Conservation (phyloP, 371 early-diverging fungal species). For the Mucor piriformis region DNA sequence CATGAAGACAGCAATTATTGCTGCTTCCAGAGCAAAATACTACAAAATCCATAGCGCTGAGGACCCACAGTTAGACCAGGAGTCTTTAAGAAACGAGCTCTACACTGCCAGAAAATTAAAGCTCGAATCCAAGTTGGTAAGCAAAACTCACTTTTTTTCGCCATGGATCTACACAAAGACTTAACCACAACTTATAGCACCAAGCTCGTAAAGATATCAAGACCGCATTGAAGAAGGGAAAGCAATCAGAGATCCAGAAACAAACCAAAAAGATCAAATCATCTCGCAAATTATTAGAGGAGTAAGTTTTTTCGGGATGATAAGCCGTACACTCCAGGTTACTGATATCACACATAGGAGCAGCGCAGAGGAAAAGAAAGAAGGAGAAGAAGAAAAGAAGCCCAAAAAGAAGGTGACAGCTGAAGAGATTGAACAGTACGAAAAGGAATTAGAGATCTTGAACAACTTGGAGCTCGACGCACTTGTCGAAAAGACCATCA, state of each 20-base stretch:
- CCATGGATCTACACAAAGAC: background rate
- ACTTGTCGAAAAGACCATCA: slow-evolving; percentile 36
- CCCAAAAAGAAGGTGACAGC: slow-evolving; percentile 18
- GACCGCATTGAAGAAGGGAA: slow-evolving; percentile 38
- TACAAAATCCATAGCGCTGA: slow-evolving; percentile 15
- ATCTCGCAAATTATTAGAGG: slow-evolving; percentile 23
- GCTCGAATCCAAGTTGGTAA: slow-evolving; percentile 41
- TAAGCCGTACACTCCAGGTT: background rate
- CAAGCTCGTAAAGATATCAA: slow-evolving; percentile 42
- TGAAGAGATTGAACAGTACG: slow-evolving; percentile 30
- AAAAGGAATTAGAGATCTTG: slow-evolving; percentile 36
- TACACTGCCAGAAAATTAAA: slow-evolving; percentile 30
- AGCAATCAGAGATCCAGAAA: slow-evolving; percentile 35
- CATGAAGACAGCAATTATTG: slow-evolving; percentile 25
- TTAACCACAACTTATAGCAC: slow-evolving; percentile 21
- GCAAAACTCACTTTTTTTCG: background rate
- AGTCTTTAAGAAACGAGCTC: slow-evolving; percentile 18
- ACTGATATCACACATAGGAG: background rate
- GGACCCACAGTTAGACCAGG: background rate
- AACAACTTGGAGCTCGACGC: slow-evolving; percentile 43
- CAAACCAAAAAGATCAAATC: slow-evolving; percentile 38
- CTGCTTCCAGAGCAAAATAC: slow-evolving; percentile 31
- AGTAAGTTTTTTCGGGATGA: slow-evolving; percentile 1
- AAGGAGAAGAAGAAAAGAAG: background rate
- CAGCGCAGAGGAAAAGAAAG: background rate